Base-by-base conservation (phyloP, 495 filamentous ascomycete genomes). In the Geoglossum glabrum region DNA sequence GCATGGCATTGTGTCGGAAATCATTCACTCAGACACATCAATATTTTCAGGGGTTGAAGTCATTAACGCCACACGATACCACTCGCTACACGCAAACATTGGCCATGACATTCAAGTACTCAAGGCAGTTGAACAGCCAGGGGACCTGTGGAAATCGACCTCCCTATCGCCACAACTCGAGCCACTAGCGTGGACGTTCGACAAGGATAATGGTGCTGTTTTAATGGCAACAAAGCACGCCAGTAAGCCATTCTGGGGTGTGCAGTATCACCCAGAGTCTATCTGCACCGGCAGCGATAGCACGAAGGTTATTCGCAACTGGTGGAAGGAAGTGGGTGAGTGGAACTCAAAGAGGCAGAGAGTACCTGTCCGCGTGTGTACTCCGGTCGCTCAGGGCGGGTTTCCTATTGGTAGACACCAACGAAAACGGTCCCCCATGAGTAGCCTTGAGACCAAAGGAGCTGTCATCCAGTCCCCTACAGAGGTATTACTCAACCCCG, bases 241-340 rank as follows among this genome's bases (percentile, higher is more conserved):
- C 27, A 59, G 61, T 1, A 86, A 82, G 62, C 92, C 92, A 5
- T 93, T 90, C 62, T 95, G 83, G 81, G 92, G 83, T 0, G 71
- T 98, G 34, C 92, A 98, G 64, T 97, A 90, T 66, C 92, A 98
- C 64, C 90, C 90, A 0, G 92, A 98, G 67, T 94, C 87, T 0
- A 83, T 93, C 61, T 95, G 90, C 64, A 94, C 92, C 4, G 79
- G 79, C 54, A 63, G 71, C n/a, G 76, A 79, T 31, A 85, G 86
- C 31, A 76, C 73, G 27, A 66, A 71, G 36, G 71, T 96, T 31
- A 73, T 96, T 27, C 63, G 68, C 47, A 87, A 85, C 60, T 98
- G 90, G 86, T 95, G 88, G 75, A 63, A 56, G 3, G 64, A 74
- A 60, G 80, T 25, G 31, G 4, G 13, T 56, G 60, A 58, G 54